phyloP scores from a whole-genome alignment of 23 red algal species.

The Gracilaria caudata region DNA sequence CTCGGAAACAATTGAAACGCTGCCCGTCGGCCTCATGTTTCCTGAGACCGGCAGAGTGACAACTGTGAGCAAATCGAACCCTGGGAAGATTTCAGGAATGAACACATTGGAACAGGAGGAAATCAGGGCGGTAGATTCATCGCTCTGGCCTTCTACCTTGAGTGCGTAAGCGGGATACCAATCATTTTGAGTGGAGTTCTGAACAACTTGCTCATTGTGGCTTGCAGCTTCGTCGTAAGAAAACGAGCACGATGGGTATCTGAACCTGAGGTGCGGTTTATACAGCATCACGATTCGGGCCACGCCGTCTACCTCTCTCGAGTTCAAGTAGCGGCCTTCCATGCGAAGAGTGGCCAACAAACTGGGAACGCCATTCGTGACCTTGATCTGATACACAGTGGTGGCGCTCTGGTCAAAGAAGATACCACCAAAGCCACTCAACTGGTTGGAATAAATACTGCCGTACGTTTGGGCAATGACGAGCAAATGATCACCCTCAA shows the following conservation, averaged over 20 bases:
- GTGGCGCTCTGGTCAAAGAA: conserved; percentile 35
- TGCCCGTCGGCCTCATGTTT: conserved; percentile 37
- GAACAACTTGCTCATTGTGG: conserved; percentile 37
- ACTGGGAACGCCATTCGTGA: conserved; percentile 1
- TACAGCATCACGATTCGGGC: conserved; percentile 63
- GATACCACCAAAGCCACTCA: background rate
- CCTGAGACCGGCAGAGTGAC: conserved; percentile 51
- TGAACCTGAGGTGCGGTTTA: conserved; percentile 16
- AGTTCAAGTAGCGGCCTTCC: conserved; percentile 64
- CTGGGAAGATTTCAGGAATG: conserved; percentile 35
- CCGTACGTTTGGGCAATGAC: conserved; percentile 27
- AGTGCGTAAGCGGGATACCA: conserved; percentile 44
- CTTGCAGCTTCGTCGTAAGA: background rate
- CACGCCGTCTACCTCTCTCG: conserved; percentile 56
- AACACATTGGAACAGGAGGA: conserved; percentile 53
- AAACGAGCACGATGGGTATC: conserved; percentile 1
- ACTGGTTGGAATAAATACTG: background rate
- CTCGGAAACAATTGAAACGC: conserved; percentile 51
- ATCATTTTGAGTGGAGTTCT: conserved; percentile 14
- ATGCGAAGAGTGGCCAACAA: conserved; percentile 28
- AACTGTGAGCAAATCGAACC: conserved; percentile 54
- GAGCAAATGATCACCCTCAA: conserved; percentile 45
- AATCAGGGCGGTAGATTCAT: conserved; percentile 7
- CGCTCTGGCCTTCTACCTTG: conserved; percentile 7
- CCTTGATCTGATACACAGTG: conserved; percentile 53